These are phyloP conservation scores for Cerioporus squamosus DNA, from an alignment of 1,284 basidiomycete species.

Conservation along the genomic window DNA sequence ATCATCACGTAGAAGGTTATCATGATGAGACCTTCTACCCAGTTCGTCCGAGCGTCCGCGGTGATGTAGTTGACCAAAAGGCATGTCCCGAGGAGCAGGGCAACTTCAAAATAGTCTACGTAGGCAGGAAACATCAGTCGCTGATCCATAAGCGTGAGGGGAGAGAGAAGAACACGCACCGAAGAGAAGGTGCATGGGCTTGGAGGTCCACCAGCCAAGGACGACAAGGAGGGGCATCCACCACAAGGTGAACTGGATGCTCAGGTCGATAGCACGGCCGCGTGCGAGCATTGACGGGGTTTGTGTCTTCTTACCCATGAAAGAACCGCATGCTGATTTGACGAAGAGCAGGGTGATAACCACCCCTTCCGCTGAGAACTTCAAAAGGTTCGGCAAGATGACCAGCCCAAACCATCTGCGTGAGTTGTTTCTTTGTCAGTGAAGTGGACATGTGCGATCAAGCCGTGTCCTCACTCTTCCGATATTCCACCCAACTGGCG, in stretches of 20 bases:
- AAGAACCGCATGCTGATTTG: too few species aligned
- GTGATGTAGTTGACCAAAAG: constrained; percentile 77
- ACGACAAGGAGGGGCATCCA: constrained; percentile 46
- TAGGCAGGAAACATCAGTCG: background rate
- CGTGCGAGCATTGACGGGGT: constrained; percentile 31
- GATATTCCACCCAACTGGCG: constrained; percentile 45
- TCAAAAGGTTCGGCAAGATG: constrained; percentile 62
- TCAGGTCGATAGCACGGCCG: constrained; percentile 42
- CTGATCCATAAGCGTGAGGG: too few species aligned
- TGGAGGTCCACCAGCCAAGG: constrained; percentile 41
- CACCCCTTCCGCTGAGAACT: constrained; percentile 69
- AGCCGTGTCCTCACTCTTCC: constrained; percentile 47
- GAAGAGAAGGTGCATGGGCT: constrained; percentile 41
- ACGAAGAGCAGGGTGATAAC: constrained; percentile 38
- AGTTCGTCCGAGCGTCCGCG: constrained; percentile 71
- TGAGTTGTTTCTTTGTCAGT: background rate
- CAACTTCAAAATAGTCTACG: constrained; percentile 61
- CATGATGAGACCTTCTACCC: constrained; percentile 63
- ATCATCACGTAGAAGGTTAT: constrained; percentile 63
- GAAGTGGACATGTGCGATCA: background rate
- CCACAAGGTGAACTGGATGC: constrained; percentile 45
- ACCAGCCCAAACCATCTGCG: constrained; percentile 71
- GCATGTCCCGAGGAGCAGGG: constrained; percentile 61
- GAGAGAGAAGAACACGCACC: constrained; percentile 39
- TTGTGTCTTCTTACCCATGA: background rate